Evolutionary conservation across 495 filamentous ascomycete genomes (phyloP).

Genomic region (Copromyces sp.): DNA sequence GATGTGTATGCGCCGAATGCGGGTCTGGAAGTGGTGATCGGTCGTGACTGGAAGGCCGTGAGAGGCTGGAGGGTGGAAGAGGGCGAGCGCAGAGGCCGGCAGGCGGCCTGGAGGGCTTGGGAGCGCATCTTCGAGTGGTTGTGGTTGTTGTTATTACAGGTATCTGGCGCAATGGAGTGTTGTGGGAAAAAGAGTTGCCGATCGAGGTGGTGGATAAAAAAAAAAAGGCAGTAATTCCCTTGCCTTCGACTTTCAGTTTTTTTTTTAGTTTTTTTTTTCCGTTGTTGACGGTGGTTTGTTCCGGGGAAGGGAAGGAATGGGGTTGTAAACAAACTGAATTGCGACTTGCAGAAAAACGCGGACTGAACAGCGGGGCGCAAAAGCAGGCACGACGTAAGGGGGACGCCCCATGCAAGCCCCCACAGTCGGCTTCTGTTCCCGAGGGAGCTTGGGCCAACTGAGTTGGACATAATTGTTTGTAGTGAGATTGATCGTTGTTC

Average conservation of each 20-base stretch:
- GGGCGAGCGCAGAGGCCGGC: conserved; percentile 9
- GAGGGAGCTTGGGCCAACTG: not conserved
- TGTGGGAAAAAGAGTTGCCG: not conserved
- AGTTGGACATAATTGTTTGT: not conserved
- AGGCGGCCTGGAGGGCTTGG: conserved; percentile 14
- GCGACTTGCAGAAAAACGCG: not conserved
- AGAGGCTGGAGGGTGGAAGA: conserved; percentile 5
- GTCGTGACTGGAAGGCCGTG: not conserved
- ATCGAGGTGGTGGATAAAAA: not conserved
- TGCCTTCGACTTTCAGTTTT: not conserved
- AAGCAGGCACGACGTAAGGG: not conserved
- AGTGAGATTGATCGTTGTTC: not conserved
- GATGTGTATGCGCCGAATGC: not conserved
- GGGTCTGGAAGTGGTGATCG: not conserved
- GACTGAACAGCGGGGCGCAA: not conserved
- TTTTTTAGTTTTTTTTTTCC: no score
- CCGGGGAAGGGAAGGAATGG: not conserved
- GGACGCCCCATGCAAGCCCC: not conserved
- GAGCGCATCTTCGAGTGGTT: conserved; percentile 14
- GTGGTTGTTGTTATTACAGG: not conserved
- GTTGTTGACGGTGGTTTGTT: not conserved
- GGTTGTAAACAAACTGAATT: not conserved
- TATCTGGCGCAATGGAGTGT: not conserved
- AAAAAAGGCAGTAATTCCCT: not conserved
- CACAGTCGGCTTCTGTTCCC: not conserved